Evolutionary conservation across 768 basidiomycete species (phyloP).

Genomic region (Suillus subaureus): DNA sequence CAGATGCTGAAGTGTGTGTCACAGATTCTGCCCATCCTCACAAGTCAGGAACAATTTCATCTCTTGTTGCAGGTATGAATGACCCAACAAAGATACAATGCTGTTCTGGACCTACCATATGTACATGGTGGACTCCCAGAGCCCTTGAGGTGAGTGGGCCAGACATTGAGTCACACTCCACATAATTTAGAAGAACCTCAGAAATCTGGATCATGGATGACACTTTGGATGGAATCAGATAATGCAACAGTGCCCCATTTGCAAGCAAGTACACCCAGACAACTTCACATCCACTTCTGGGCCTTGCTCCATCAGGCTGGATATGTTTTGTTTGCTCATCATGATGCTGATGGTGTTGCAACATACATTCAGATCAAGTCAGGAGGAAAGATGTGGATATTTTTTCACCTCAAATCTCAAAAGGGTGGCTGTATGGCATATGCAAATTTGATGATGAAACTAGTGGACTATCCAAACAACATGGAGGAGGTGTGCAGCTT

Average conservation of each 20-base stretch:
- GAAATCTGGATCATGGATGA: background rate
- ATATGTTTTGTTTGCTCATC: background rate
- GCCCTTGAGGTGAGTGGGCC: background rate
- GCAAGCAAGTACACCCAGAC: background rate
- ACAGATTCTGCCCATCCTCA: background rate
- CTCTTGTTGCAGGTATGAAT: background rate
- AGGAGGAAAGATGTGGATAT: background rate
- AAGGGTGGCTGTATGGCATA: background rate
- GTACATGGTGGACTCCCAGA: background rate
- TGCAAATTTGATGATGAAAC: background rate
- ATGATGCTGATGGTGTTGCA: background rate
- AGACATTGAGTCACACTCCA: background rate
- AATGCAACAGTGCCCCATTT: background rate
- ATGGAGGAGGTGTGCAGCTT: background rate
- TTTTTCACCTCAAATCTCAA: background rate
- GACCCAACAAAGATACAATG: background rate
- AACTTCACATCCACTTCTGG: background rate
- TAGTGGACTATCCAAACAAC: background rate
- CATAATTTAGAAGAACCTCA: rapidly evolving
- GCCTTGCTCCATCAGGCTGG: background rate
- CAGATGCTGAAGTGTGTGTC: background rate
- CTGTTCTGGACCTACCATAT: background rate
- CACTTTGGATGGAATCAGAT: background rate
- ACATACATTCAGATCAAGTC: background rate
- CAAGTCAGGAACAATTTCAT: background rate